Evolutionary conservation across 2,329 filamentous ascomycete genomes (phyloP).

Genomic region (Penicillium psychrosexuale): DNA sequence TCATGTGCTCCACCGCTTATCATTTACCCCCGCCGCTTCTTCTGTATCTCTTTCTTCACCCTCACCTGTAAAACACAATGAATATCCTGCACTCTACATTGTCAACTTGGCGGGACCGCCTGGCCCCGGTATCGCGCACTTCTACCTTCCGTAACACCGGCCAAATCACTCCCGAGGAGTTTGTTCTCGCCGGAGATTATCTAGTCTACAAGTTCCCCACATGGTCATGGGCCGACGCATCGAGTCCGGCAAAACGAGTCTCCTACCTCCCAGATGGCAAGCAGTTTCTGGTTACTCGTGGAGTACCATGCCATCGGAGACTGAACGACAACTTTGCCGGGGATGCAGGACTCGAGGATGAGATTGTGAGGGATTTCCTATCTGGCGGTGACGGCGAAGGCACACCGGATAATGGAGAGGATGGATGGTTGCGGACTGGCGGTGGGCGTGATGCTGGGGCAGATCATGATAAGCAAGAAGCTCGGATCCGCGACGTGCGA

Average conservation of each 20-base stretch:
- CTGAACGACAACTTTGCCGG: slow-evolving; percentile 92
- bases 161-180: slow-evolving; percentile 96
- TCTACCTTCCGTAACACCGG: slow-evolving; percentile 93
- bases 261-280: slow-evolving; percentile 81
- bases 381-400: slow-evolving; percentile 47
- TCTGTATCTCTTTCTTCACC: background rate
- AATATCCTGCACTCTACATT: slow-evolving; percentile 90
- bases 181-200: slow-evolving; percentile 92
- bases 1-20: slow-evolving; percentile 32
- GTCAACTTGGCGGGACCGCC: slow-evolving; percentile 85
- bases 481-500: slow-evolving; percentile 74
- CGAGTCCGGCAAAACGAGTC: slow-evolving; percentile 73
- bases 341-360: slow-evolving; percentile 80
- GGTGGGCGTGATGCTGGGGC: slow-evolving; percentile 56
- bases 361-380: slow-evolving; percentile 77
- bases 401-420: slow-evolving; percentile 74
- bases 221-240: slow-evolving; percentile 93
- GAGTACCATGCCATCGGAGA: slow-evolving; percentile 87
- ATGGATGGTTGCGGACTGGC: slow-evolving; percentile 89
- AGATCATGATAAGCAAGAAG: slow-evolving; percentile 62
- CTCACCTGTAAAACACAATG: slow-evolving; percentile 52
- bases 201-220: slow-evolving; percentile 98
- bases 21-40: slow-evolving; percentile 13
- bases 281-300: slow-evolving; percentile 92
- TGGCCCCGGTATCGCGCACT: slow-evolving; percentile 81